These are phyloP conservation scores for Monosporascus sp. DNA, from an alignment of 2,329 filamentous ascomycete species.

Conservation along the genomic window DNA sequence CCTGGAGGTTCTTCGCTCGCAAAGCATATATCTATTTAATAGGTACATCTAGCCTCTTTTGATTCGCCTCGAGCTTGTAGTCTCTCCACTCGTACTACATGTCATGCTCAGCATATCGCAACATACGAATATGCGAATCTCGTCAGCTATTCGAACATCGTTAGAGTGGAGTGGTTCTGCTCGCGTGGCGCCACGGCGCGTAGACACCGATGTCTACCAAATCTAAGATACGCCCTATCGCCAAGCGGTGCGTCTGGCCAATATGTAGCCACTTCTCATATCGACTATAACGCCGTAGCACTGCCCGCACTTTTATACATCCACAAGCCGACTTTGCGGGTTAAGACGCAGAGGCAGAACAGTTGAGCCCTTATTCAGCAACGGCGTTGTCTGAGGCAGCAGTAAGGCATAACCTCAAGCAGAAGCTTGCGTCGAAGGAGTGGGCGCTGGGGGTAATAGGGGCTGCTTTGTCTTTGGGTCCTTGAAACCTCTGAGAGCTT, in stretches of 20 bases:
- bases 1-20: too few species aligned
- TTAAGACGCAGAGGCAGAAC: not conserved
- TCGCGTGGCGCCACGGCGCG: not conserved
- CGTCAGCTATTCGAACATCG: not conserved
- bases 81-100: too few species aligned
- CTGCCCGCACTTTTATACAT: not conserved
- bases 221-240: not conserved
- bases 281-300: not conserved
- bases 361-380: too few species aligned
- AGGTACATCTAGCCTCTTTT: too few species aligned
- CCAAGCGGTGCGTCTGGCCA: not conserved
- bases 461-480: conserved; percentile 55
- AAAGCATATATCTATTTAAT: too few species aligned
- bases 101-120: too few species aligned
- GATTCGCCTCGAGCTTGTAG: too few species aligned
- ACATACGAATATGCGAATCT: too few species aligned
- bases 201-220: not conserved
- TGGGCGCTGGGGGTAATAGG: conserved; percentile 34
- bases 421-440: conserved; percentile 20
- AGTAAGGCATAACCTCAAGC: not conserved
- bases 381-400: not conserved
- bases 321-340: not conserved
- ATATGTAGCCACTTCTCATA: not conserved
- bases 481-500: conserved; percentile 44
- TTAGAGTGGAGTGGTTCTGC: not conserved